These are phyloP conservation scores for Chlamydomonas sphaeroides DNA, from an alignment of 139 green algal species.

Conservation along the genomic window DNA sequence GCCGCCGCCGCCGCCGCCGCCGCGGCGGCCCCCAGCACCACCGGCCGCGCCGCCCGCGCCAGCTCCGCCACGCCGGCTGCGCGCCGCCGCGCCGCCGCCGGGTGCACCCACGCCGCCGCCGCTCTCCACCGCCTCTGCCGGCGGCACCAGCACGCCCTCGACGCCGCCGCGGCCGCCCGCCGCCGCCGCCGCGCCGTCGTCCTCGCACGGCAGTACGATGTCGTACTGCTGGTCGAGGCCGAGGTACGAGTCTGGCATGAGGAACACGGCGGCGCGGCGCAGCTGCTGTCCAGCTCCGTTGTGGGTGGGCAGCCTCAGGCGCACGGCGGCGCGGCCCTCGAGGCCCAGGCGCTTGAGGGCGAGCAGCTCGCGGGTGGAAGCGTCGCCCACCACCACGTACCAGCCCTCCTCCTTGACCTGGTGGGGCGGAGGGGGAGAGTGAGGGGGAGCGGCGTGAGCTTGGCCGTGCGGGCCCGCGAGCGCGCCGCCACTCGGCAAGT, in stretches of 20 bases:
- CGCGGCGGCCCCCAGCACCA: too few relatives aligned
- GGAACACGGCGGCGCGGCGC: conserved; percentile 58
- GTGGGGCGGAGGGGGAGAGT: neutral
- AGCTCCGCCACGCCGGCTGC: too few relatives aligned
- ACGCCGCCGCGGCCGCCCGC: neutral
- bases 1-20: too few relatives aligned
- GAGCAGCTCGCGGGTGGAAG: conserved; percentile 74
- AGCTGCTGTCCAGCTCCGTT: conserved; percentile 45
- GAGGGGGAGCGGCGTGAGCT: too few relatives aligned
- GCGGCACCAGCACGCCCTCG: neutral
- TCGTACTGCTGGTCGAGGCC: conserved; percentile 50
- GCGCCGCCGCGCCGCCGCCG: too few relatives aligned
- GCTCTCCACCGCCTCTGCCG: neutral
- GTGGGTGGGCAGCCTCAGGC: conserved; percentile 49
- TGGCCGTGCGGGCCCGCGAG: too few relatives aligned
- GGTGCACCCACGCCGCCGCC: neutral
- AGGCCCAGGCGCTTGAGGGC: conserved; percentile 81
- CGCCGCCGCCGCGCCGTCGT: neutral
- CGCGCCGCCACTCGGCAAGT: too few relatives aligned
- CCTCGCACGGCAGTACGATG: conserved; percentile 4
- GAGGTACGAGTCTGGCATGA: conserved; percentile 92
- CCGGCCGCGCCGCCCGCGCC: too few relatives aligned
- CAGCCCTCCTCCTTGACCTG: conserved; percentile 95
- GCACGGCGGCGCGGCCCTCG: conserved; percentile 5
- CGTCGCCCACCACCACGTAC: conserved; percentile 88